Evolutionary conservation across 2,329 filamentous ascomycete species (phyloP).

Genomic region (Hypoxylon sp.): DNA sequence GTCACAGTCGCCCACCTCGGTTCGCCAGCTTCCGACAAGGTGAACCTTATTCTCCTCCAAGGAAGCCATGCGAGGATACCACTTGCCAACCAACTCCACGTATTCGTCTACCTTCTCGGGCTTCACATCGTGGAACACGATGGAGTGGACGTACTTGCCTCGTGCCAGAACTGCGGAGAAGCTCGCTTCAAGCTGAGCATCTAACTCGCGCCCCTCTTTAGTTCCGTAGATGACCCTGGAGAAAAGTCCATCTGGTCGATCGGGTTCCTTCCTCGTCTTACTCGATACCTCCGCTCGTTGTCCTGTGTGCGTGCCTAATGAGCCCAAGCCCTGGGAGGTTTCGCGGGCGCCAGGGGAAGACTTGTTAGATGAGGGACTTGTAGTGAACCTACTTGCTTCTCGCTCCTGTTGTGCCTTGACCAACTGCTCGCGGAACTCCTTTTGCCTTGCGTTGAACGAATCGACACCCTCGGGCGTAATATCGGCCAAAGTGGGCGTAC

Average conservation of each 20-base stretch:
- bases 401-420: constrained; percentile 82
- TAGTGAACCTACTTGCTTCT: constrained; percentile 81
- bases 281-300: constrained; percentile 69
- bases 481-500: constrained; percentile 85
- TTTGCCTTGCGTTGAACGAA: constrained; percentile 85
- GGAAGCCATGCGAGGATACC: constrained; percentile 91
- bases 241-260: constrained; percentile 79
- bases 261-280: constrained; percentile 66
- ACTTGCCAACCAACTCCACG: constrained; percentile 85
- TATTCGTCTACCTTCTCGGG: constrained; percentile 97
- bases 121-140: constrained; percentile 96
- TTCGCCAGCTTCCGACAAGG: constrained; percentile 97
- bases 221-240: constrained; percentile 96
- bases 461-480: constrained; percentile 79
- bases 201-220: constrained; percentile 92
- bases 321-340: constrained; percentile 67
- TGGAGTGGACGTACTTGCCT: constrained; percentile 98
- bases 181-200: constrained; percentile 94
- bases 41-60: constrained; percentile 93
- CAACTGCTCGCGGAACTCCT: constrained; percentile 86
- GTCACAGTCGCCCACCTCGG: constrained; percentile 96
- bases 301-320: constrained; percentile 71
- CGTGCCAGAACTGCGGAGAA: constrained; percentile 95
- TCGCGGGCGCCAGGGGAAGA: constrained; percentile 45
- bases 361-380: constrained; percentile 38